These are phyloP conservation scores for Trametes cinnabarina DNA, from an alignment of 768 basidiomycete genomes.

Conservation along the genomic window DNA sequence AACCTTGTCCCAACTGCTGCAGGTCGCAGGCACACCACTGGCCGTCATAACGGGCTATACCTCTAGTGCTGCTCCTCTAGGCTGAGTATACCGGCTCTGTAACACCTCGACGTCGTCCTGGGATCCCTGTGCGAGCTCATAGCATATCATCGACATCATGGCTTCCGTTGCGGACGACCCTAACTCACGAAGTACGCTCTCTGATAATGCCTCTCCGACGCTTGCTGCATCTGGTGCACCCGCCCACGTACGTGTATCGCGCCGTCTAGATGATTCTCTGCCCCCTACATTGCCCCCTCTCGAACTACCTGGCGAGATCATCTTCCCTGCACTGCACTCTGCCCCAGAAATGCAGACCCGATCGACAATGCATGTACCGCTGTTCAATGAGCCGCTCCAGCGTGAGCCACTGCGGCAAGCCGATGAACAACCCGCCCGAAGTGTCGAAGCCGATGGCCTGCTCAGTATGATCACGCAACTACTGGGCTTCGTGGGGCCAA, in stretches of 20 bases:
- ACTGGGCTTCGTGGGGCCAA: constrained; percentile 51
- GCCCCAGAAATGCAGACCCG: neutral
- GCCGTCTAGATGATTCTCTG: neutral
- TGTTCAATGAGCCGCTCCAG: neutral
- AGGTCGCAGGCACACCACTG: neutral
- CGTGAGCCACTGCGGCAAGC: neutral
- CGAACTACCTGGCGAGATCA: neutral
- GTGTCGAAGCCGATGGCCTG: neutral
- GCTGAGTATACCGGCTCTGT: neutral
- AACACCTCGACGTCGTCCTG: neutral
- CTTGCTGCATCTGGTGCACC: neutral
- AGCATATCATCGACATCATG: neutral
- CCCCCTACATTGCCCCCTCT: neutral
- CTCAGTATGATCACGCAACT: constrained; percentile 22
- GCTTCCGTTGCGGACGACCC: neutral
- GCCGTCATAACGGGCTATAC: neutral
- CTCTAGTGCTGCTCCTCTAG: neutral
- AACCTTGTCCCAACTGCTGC: neutral
- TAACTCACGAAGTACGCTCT: constrained; percentile 7
- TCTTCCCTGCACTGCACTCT: neutral
- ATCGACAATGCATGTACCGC: neutral
- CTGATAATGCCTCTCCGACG: neutral
- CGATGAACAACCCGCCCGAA: neutral
- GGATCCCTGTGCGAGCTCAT: neutral
- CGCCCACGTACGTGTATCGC: neutral